Conservation (phyloP, 1,139 yeast species). For the Arxiozyma telluris region DNA sequence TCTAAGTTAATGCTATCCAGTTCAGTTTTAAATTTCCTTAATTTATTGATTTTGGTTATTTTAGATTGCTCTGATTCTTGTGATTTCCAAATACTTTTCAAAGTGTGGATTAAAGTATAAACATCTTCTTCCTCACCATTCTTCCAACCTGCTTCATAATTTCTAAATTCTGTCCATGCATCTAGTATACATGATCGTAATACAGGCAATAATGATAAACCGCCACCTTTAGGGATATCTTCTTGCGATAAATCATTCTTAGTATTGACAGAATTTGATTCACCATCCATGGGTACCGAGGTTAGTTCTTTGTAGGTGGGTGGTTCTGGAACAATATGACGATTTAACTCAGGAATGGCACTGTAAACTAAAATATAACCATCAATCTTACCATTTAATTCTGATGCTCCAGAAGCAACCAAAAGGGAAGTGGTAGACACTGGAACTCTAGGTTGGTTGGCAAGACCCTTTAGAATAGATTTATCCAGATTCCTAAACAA, state of each 20-base stretch:
- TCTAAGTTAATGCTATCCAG: conserved; percentile 31
- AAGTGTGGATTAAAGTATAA: conserved; percentile 48
- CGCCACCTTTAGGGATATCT: conserved; percentile 27
- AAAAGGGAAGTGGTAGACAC: conserved; percentile 58
- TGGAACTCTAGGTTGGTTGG: conserved; percentile 55
- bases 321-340: conserved; percentile 30
- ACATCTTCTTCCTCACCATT: conserved; percentile 58
- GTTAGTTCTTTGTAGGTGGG: conserved; percentile 35
- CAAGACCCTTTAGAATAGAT: conserved; percentile 50
- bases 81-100: conserved; percentile 49
- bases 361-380: conserved; percentile 64
- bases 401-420: conserved; percentile 73
- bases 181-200: conserved; percentile 51
- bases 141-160: conserved; percentile 48
- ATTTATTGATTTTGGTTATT: conserved; percentile 16
- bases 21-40: conserved; percentile 19
- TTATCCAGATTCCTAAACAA: conserved; percentile 52
- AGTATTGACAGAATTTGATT: not conserved
- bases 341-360: conserved; percentile 47
- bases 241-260: not conserved
- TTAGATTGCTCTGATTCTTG: conserved; percentile 9
- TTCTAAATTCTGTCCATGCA: conserved; percentile 63
- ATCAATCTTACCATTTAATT: conserved; percentile 61
- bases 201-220: conserved; percentile 40
- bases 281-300: conserved; percentile 14